Conservation (phyloP, 495 filamentous ascomycete genomes). For the Chaetomium fimeti region DNA sequence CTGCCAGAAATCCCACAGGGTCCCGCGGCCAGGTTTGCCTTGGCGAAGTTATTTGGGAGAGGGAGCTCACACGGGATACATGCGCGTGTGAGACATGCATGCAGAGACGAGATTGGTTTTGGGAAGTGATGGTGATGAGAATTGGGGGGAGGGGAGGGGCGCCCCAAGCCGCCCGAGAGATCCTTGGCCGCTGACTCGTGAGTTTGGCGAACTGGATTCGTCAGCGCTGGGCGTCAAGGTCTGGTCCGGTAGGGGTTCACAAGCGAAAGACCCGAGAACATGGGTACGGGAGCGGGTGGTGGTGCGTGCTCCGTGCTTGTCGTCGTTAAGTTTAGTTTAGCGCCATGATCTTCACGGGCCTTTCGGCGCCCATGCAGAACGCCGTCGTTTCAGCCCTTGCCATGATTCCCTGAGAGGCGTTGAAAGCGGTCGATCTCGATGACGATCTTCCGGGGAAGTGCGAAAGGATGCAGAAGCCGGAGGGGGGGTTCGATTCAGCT, state of each 20-base stretch:
- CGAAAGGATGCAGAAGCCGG: constrained; percentile 5
- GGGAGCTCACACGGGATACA: neutral
- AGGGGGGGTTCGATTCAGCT: neutral
- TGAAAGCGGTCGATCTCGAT: constrained; percentile 8
- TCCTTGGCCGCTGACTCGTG: constrained; percentile 9
- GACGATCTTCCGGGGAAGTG: constrained; percentile 19
- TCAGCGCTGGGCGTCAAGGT: neutral
- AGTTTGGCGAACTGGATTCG: constrained; percentile 3
- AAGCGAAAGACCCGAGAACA: constrained; percentile 14
- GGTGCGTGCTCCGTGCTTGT: constrained; percentile 8
- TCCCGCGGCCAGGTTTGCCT: neutral
- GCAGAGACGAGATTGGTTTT: constrained; percentile 12
- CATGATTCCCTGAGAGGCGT: constrained; percentile 11
- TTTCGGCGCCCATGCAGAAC: constrained; percentile 27
- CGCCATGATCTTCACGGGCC: constrained; percentile 28
- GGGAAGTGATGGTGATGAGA: neutral
- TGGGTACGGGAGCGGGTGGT: constrained; percentile 13
- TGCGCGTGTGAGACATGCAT: constrained; percentile 19
- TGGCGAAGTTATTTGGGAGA: neutral
- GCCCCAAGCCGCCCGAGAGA: neutral
- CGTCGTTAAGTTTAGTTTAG: constrained; percentile 10
- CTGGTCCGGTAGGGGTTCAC: neutral
- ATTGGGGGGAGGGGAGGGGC: neutral
- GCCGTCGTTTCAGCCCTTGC: constrained; percentile 24
- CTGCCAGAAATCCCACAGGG: neutral